Base-by-base conservation (phyloP, 257 asterid genomes). In the Cinchona pubescens region DNA sequence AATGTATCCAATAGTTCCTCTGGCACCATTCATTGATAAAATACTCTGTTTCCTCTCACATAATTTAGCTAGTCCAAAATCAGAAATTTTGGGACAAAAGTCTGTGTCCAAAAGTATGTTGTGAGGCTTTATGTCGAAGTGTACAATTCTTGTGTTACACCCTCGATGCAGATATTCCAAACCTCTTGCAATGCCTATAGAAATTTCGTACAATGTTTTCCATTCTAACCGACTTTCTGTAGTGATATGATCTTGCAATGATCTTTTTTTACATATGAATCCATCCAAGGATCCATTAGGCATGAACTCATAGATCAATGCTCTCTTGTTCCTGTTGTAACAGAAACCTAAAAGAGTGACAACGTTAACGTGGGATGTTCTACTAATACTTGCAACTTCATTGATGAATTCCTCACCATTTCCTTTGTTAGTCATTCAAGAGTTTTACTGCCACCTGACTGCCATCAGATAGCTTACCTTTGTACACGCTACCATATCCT, bases 51-150 rank as follows among this genome's bases (percentile, higher is more conserved):
- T 84, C 79, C 76, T 76, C 82, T 75, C 34, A 73, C 85, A 80
- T 75, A 91, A 45, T 81, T 77, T 86, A 25, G 95, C 92, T 21
- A 91, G 87, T 55, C 93, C 95, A 45, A 91, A 91, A 81, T 91
- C 95, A 6, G 91, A 85, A 38, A 89, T 91, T 45, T 89, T 91
- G 0, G 95, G 96, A 67, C 89, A 83, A 65, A 86, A 86, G 2
- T 89, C 89, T 49, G 84, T 71, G 51, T 91, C 97, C 84, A 89
- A 38, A 25, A 91, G 91, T 73, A 89, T 89, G 76, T 87, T 90
- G 2, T 89, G 92, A 76, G 91, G 96, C 78, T 91, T 91, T 75
- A 89, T 91, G 80, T 91, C 95, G 29, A 89, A 88, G 73, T 91
- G 96, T 53, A 89, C 81, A 7, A 89, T 89, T 76, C 92, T 83